These are phyloP conservation scores for Phytophthora citrophthora DNA, from an alignment of 352 stramenopile species.

Conservation along the genomic window DNA sequence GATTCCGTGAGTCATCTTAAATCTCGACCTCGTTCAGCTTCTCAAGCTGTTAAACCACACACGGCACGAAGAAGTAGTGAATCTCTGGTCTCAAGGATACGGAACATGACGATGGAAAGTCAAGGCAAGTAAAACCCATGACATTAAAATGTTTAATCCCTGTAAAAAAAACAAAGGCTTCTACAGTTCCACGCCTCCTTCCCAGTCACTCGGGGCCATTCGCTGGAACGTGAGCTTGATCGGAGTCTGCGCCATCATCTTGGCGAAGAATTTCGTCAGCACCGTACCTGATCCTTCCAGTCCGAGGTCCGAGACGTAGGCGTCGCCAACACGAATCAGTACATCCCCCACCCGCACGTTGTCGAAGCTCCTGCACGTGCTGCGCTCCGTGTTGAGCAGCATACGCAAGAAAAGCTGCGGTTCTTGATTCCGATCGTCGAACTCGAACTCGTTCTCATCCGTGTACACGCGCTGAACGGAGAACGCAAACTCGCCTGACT, in stretches of 20 bases:
- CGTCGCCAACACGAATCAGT: constrained; percentile 64
- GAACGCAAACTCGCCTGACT: constrained; percentile 71
- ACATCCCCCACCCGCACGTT: constrained; percentile 69
- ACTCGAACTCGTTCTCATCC: constrained; percentile 50
- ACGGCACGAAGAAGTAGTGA: constrained; percentile 24
- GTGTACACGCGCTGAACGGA: constrained; percentile 77
- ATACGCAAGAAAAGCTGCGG: constrained; percentile 68
- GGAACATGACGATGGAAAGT: constrained; percentile 34
- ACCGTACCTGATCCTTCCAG: constrained; percentile 58
- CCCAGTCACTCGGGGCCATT: constrained; percentile 68
- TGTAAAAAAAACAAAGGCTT: no score
- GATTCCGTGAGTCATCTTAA: constrained; percentile 24
- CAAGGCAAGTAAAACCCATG: constrained; percentile 12
- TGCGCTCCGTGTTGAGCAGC: constrained; percentile 78
- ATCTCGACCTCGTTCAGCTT: constrained; percentile 20
- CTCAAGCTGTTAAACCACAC: constrained; percentile 10
- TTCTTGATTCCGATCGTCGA: constrained; percentile 43
- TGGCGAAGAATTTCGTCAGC: constrained; percentile 75
- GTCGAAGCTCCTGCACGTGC: constrained; percentile 69
- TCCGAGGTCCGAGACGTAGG: constrained; percentile 67
- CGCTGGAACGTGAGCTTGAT: constrained; percentile 74
- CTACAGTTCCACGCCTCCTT: constrained; percentile 74
- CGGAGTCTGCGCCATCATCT: constrained; percentile 58
- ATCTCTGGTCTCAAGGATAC: constrained; percentile 37
- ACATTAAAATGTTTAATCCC: constrained; percentile 10